Conservation (phyloP, 2,329 filamentous ascomycete species). For the Mycosphaerella arachidis region DNA sequence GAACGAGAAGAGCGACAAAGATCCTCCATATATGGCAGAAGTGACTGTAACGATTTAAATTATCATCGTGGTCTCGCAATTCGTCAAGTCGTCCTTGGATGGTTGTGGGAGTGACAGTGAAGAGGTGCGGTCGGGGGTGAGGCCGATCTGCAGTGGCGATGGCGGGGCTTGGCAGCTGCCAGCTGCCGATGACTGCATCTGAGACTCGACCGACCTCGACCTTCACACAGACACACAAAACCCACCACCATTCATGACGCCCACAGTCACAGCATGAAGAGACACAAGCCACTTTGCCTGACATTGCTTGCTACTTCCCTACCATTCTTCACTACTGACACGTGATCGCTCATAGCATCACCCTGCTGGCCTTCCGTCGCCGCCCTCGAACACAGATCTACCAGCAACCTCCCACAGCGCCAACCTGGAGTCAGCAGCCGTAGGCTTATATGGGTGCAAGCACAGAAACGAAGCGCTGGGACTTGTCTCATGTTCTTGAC, state of each 20-base stretch:
- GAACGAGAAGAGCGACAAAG: neutral
- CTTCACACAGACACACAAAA: neutral
- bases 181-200: neutral
- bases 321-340: neutral
- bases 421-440: neutral
- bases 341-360: neutral
- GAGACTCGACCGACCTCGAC: neutral
- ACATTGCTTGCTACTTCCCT: neutral
- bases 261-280: neutral
- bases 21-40: neutral
- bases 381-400: neutral
- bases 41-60: neutral
- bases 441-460: conserved; percentile 15
- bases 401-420: neutral
- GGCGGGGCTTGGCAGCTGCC: neutral
- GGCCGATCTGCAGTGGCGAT: neutral
- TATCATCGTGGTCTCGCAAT: neutral
- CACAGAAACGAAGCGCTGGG: conserved; percentile 40
- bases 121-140: neutral
- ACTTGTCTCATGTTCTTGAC: conserved; percentile 43
- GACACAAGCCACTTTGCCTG: neutral
- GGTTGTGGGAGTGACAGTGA: neutral
- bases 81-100: neutral
- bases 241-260: neutral
- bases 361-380: neutral